Evolutionary conservation across 108 stramenopile species (phyloP).

Genomic region (Parmales sp.): DNA sequence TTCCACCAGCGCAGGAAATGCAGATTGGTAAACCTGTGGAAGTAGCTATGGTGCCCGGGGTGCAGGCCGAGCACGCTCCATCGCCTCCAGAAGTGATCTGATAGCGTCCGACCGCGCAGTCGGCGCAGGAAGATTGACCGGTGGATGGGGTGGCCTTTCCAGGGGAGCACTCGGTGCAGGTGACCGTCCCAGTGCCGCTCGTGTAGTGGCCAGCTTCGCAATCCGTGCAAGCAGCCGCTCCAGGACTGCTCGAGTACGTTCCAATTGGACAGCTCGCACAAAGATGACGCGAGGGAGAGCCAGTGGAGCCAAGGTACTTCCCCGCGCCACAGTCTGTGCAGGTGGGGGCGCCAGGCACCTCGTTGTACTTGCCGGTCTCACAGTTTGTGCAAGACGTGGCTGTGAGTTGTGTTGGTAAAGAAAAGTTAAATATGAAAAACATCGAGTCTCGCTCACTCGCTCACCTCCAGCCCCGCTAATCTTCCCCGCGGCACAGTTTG

Average conservation of each 20-base stretch:
- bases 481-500: too few relatives aligned
- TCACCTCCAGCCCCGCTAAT: too few relatives aligned
- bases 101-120: not conserved
- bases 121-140: not conserved
- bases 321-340: not conserved
- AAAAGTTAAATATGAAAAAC: too few relatives aligned
- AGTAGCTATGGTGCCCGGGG: too few relatives aligned
- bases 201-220: not conserved
- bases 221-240: not conserved
- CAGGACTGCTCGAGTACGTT: too few relatives aligned
- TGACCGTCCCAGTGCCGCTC: not conserved
- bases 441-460: too few relatives aligned
- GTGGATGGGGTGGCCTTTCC: not conserved
- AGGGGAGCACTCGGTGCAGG: not conserved
- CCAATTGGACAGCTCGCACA: slow-evolving; percentile 5
- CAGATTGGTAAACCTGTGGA: too few relatives aligned
- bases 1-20: not conserved
- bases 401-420: too few relatives aligned
- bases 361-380: slow-evolving; percentile 4
- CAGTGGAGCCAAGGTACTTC: not conserved
- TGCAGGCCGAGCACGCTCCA: too few relatives aligned
- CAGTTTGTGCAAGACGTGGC: not conserved
- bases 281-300: not conserved
- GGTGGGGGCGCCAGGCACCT: not conserved
- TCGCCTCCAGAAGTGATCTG: not conserved